Percentiles rank a stretch among this genome's conserved stretches.
Evolutionary conservation across 805 yeast genomes (phyloP).

Genomic region (Zygosaccharomyces kombuchaensis): DNA sequence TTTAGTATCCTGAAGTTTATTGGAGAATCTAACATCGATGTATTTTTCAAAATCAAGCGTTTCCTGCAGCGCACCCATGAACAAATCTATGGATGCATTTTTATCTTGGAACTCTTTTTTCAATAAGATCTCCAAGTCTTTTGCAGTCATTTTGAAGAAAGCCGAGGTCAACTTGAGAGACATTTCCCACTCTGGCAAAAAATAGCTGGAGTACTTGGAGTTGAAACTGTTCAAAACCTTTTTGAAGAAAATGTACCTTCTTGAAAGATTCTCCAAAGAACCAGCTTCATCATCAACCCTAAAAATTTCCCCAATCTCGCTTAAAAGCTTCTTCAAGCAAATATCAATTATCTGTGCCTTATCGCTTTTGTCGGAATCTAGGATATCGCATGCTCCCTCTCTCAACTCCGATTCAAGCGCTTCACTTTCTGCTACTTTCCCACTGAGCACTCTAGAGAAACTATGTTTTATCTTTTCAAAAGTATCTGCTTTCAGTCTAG

Average conservation of each 20-base stretch:
- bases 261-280: slow-evolving; percentile 74
- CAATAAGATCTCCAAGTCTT: slow-evolving; percentile 57
- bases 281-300: slow-evolving; percentile 88
- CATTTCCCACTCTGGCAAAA: slow-evolving; percentile 73
- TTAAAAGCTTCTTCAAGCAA: slow-evolving; percentile 65
- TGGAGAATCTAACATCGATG: slow-evolving; percentile 58
- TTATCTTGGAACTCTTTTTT: slow-evolving; percentile 40
- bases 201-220: slow-evolving; percentile 46
- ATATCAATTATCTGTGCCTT: slow-evolving; percentile 61
- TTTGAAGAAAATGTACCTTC: slow-evolving; percentile 79
- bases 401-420: slow-evolving; percentile 34
- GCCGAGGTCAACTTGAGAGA: slow-evolving; percentile 52
- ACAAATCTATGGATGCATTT: slow-evolving; percentile 53
- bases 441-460: slow-evolving; percentile 16
- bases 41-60: slow-evolving; percentile 81
- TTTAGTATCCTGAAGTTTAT: slow-evolving; percentile 38
- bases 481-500: slow-evolving; percentile 26
- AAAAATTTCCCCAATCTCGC: slow-evolving; percentile 74
- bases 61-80: slow-evolving; percentile 65
- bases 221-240: slow-evolving; percentile 60
- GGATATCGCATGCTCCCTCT: slow-evolving; percentile 62
- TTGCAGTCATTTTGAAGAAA: slow-evolving; percentile 66
- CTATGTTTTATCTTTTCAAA: slow-evolving; percentile 23
- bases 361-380: slow-evolving; percentile 58
- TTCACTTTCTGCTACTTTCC: slow-evolving; percentile 12